Evolutionary conservation across 371 early-diverging fungal genomes (phyloP).

Genomic region (Dipsacomyces acuminosporus): DNA sequence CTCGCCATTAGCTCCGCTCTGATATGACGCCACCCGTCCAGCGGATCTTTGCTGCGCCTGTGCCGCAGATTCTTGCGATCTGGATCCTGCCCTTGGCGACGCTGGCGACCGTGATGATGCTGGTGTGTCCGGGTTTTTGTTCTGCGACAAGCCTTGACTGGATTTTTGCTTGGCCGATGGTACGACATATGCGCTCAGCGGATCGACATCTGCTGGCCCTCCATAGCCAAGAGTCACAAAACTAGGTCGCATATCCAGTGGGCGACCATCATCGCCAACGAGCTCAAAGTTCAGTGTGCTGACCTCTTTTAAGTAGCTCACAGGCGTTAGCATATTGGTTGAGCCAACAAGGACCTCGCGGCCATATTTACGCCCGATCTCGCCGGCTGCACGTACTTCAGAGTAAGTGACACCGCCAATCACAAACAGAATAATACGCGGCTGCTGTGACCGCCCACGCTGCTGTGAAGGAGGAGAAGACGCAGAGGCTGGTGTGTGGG

Average conservation of each 20-base stretch:
- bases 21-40: background rate
- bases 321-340: conserved; percentile 58
- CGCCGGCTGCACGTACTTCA: conserved; percentile 83
- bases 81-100: conserved; percentile 4
- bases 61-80: conserved; percentile 1
- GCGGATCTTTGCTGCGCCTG: conserved; percentile 5
- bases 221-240: conserved; percentile 32
- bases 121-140: background rate
- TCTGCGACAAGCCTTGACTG: conserved; percentile 3
- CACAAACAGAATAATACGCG: conserved; percentile 69
- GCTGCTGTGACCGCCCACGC: conserved; percentile 22
- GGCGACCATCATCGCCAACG: conserved; percentile 40
- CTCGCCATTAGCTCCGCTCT: conserved; percentile 3
- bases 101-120: background rate
- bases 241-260: conserved; percentile 35
- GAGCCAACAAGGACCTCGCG: conserved; percentile 81
- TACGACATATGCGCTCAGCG: conserved; percentile 16
- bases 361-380: conserved; percentile 62
- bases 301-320: conserved; percentile 64
- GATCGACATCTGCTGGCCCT: conserved; percentile 34
- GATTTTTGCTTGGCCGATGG: conserved; percentile 16
- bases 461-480: conserved; percentile 13
- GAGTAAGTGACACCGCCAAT: conserved; percentile 90
- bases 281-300: conserved; percentile 50
- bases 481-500: conserved; percentile 6